Evolutionary conservation across 768 basidiomycete species (phyloP), one percentile per base, ranked within the genome.

Genomic region (Neoboletus magnificus): DNA sequence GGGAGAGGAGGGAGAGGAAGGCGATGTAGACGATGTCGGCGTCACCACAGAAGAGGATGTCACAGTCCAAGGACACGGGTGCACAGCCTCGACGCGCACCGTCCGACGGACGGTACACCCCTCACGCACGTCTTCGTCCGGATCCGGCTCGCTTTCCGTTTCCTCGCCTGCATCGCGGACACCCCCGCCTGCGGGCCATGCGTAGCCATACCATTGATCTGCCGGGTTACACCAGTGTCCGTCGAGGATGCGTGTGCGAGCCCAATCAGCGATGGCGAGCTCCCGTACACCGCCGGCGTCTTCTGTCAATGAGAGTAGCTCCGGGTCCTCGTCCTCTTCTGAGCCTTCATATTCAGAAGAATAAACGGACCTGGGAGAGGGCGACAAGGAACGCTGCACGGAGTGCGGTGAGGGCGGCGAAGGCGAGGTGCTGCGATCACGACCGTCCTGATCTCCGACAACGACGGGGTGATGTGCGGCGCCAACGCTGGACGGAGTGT

Each of bases 141-240:
- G 57, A 42, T 71, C 69, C 3, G 65, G 65, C 27, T 71, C 69
- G 36, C 53, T 66, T 39, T 71, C 69, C 15, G 66, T 66, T 8
- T 69, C 68, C 25, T 67, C 62, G 22, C 62, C 63, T 2, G 51
- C 52, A 25, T 61, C 68, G 43, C 63, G 56, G 53, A 67, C 55
- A 75, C 77, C 42, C 54, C 73, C 48, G 55, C 65, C 52, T 68
- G 71, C 60, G 69, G 74, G 50, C 78, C 80, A 30, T 66, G 75
- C 54, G 71, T 77, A 66, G 11, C 73, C 69, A 48, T 82, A 87
- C 79, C 80, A 89, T 44, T 82, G 76, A 66, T 91, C 89, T 0
- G 83, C 86, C 11, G 89, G 89, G 48, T 80, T 85, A 42, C 84
- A 70, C 89, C 89, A 91, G 61, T 83, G 79, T 3, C 89, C 89